Evolutionary conservation across 2,329 filamentous ascomycete species (phyloP).

Genomic region (Tolypocladium ovalisporum): DNA sequence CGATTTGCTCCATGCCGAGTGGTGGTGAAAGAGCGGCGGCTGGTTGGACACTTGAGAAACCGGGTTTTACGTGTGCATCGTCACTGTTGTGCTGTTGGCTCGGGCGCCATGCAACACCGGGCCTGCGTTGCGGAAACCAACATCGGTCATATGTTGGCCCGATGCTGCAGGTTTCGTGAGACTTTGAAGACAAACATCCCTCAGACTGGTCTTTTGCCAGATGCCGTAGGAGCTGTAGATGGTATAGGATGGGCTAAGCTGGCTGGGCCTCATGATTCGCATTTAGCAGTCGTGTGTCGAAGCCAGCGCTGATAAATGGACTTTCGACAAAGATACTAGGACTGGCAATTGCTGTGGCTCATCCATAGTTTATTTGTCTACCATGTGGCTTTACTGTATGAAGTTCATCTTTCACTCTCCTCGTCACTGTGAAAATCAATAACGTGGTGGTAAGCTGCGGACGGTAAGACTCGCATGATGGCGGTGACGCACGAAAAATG

Average conservation of each 20-base stretch:
- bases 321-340: too few species aligned
- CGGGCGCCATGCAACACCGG: background rate
- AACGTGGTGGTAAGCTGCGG: too few species aligned
- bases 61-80: background rate
- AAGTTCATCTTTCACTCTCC: background rate
- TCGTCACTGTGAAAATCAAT: too few species aligned
- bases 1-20: constrained; percentile 12
- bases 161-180: background rate
- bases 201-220: background rate
- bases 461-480: too few species aligned
- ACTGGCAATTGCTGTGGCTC: too few species aligned
- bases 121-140: background rate
- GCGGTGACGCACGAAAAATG: too few species aligned
- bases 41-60: background rate
- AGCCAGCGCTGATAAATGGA: too few species aligned
- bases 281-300: background rate
- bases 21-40: background rate
- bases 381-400: background rate
- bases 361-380: too few species aligned
- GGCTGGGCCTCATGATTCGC: too few species aligned
- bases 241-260: background rate
- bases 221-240: background rate
- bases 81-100: background rate
- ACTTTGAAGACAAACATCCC: background rate
- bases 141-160: accelerated